Percentiles rank a stretch among this genome's conserved stretches.
These are phyloP conservation scores for Diaporthe vexans DNA, from an alignment of 2,329 filamentous ascomycete species.

Conservation along the genomic window DNA sequence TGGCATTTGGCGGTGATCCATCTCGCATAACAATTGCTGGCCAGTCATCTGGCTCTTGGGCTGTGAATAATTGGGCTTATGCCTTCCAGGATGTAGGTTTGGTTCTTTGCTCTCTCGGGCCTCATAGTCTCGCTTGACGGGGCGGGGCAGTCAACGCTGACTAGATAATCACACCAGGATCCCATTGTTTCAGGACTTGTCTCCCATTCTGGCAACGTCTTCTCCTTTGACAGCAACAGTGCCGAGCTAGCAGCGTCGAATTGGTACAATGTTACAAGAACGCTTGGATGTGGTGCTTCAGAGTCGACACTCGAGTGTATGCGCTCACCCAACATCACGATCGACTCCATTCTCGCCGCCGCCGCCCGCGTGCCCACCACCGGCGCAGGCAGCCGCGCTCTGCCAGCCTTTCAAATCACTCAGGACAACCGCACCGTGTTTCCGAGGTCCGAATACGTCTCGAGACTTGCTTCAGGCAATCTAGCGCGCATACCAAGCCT, in stretches of 20 bases:
- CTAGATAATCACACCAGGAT: background rate
- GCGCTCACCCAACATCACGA: constrained; percentile 7
- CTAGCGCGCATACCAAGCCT: background rate
- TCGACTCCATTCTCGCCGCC: background rate
- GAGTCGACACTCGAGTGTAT: constrained; percentile 27
- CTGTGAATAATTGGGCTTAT: constrained; percentile 18
- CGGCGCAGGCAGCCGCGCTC: background rate
- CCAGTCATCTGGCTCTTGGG: constrained; percentile 23
- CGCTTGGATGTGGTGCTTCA: constrained; percentile 29
- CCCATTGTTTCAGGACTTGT: constrained; percentile 28
- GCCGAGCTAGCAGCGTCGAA: constrained; percentile 11
- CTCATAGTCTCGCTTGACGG: background rate
- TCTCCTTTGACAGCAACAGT: constrained; percentile 16
- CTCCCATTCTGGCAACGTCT: constrained; percentile 16
- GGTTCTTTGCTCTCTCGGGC: background rate
- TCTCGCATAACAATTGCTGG: constrained; percentile 34
- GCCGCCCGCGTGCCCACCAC: constrained; percentile 13
- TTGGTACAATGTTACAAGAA: constrained; percentile 31
- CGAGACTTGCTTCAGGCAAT: background rate
- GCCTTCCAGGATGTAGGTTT: constrained; percentile 2
- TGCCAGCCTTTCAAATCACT: constrained; percentile 23
- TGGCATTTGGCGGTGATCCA: constrained; percentile 27
- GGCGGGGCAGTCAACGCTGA: background rate
- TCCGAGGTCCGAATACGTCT: background rate
- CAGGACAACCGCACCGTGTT: constrained; percentile 15